phyloP scores from a whole-genome alignment of 805 yeast genomes.

The Yarrowia sp. region DNA sequence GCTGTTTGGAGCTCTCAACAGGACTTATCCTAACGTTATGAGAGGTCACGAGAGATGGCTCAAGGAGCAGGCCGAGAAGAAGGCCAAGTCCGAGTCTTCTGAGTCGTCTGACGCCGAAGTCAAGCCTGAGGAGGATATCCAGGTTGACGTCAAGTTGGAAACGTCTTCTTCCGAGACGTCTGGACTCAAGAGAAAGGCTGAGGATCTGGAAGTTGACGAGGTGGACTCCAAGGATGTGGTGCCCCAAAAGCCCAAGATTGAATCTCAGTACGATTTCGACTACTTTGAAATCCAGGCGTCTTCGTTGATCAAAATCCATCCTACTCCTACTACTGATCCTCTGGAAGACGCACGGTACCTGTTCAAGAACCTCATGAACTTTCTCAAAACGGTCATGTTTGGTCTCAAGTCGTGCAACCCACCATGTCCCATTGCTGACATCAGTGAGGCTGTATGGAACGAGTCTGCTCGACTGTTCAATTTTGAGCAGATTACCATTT shows the following conservation, averaged over 20 bases:
- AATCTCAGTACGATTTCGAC: slow-evolving; percentile 38
- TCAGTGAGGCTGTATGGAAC: slow-evolving; percentile 64
- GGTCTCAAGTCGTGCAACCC: slow-evolving; percentile 90
- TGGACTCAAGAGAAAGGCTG: not conserved
- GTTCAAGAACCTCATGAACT: slow-evolving; percentile 84
- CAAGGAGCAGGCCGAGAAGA: slow-evolving; percentile 20
- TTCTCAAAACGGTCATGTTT: slow-evolving; percentile 82
- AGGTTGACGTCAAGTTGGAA: slow-evolving; percentile 3
- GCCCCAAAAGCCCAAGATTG: slow-evolving; percentile 28
- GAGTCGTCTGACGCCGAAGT: not conserved
- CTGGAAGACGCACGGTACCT: slow-evolving; percentile 83
- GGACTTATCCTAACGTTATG: slow-evolving; percentile 64
- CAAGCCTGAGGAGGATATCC: not conserved
- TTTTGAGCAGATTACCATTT: slow-evolving; percentile 74
- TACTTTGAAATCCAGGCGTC: slow-evolving; percentile 44
- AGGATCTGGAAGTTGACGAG: not conserved
- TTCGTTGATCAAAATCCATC: slow-evolving; percentile 59
- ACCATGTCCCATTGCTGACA: slow-evolving; percentile 51
- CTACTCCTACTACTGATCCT: slow-evolving; percentile 55
- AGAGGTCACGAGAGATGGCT: slow-evolving; percentile 52
- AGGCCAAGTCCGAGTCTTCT: not conserved
- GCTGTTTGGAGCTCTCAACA: slow-evolving; percentile 70
- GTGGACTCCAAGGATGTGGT: not conserved
- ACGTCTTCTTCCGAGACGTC: not conserved
- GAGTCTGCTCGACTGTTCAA: slow-evolving; percentile 81